Evolutionary conservation across 2,329 filamentous ascomycete genomes (phyloP).

Genomic region (Stemphylium beticola): DNA sequence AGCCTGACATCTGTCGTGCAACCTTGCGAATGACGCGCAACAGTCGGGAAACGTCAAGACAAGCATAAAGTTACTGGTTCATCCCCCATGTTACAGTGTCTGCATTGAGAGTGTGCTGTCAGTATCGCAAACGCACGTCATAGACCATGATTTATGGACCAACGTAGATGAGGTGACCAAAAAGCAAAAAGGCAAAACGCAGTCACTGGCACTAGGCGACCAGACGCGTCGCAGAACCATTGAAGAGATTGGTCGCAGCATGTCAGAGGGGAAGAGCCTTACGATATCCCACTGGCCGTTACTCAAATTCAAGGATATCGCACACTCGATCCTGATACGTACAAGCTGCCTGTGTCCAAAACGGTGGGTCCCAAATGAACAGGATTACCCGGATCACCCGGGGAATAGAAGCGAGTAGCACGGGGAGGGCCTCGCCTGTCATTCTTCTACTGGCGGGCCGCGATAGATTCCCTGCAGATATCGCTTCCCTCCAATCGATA

Average conservation of each 20-base stretch:
- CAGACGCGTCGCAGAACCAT: background rate
- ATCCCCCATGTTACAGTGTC: too few relatives aligned
- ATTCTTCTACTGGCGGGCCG: slow-evolving; percentile 16
- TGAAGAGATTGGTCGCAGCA: too few relatives aligned
- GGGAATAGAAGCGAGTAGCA: slow-evolving; percentile 11
- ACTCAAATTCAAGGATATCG: slow-evolving; percentile 2
- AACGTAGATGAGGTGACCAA: too few relatives aligned
- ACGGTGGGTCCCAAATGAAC: background rate
- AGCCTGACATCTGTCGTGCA: background rate
- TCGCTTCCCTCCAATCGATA: slow-evolving; percentile 25
- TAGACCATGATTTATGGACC: too few relatives aligned
- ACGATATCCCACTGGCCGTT: background rate
- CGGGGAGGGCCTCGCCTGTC: slow-evolving; percentile 16
- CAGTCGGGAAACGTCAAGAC: too few relatives aligned
- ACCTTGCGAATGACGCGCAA: too few relatives aligned
- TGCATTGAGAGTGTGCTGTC: too few relatives aligned
- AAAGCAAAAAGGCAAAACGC: too few relatives aligned
- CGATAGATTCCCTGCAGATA: slow-evolving; percentile 21
- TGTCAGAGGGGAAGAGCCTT: background rate
- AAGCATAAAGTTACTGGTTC: too few relatives aligned
- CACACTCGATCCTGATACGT: background rate
- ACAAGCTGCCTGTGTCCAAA: background rate
- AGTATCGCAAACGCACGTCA: too few relatives aligned
- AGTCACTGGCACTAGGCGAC: too few relatives aligned
- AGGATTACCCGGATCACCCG: background rate